Percentiles rank a stretch among this genome's conserved stretches.
These are phyloP conservation scores for Arachnomyces sp. DNA, from an alignment of 2,329 filamentous ascomycete species.

Conservation along the genomic window DNA sequence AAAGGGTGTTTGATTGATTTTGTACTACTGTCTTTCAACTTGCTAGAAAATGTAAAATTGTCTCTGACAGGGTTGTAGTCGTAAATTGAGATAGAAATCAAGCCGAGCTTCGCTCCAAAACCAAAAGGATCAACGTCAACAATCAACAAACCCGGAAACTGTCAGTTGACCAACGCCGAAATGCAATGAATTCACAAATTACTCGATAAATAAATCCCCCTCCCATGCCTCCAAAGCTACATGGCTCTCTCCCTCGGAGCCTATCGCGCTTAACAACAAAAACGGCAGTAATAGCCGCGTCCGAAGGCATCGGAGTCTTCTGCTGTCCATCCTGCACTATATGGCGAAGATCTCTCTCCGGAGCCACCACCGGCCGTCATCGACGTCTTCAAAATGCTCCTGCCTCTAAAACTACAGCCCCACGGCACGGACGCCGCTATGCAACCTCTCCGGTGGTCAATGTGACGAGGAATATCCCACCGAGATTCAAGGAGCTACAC, in stretches of 20 bases:
- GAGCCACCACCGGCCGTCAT: conserved; percentile 8
- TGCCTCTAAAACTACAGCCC: conserved; percentile 4
- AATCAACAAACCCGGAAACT: too few relatives aligned
- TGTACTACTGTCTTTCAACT: too few relatives aligned
- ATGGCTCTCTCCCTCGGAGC: conserved; percentile 28
- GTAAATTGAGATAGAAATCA: too few relatives aligned
- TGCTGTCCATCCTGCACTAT: conserved; percentile 36
- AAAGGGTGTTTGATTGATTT: too few relatives aligned
- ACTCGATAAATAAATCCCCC: background rate
- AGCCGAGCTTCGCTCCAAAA: too few relatives aligned
- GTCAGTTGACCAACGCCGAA: too few relatives aligned
- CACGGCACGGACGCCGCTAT: conserved; percentile 19
- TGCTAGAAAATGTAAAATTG: too few relatives aligned
- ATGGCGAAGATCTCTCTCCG: conserved; percentile 24
- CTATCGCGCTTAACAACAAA: conserved; percentile 22
- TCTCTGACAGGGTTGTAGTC: too few relatives aligned
- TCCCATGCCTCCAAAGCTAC: conserved; percentile 34
- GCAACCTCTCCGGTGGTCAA: conserved; percentile 49
- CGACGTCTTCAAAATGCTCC: background rate
- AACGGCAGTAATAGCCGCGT: conserved; percentile 9
- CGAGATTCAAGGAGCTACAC: conserved; percentile 47
- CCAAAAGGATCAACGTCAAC: too few relatives aligned
- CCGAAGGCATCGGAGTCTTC: conserved; percentile 20
- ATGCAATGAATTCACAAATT: too few relatives aligned
- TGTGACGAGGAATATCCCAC: conserved; percentile 45